Evolutionary conservation across 2,329 filamentous ascomycete species (phyloP), one percentile per base, ranked within the genome.

Genomic region (Zelopaecilomyces penicillatus): DNA sequence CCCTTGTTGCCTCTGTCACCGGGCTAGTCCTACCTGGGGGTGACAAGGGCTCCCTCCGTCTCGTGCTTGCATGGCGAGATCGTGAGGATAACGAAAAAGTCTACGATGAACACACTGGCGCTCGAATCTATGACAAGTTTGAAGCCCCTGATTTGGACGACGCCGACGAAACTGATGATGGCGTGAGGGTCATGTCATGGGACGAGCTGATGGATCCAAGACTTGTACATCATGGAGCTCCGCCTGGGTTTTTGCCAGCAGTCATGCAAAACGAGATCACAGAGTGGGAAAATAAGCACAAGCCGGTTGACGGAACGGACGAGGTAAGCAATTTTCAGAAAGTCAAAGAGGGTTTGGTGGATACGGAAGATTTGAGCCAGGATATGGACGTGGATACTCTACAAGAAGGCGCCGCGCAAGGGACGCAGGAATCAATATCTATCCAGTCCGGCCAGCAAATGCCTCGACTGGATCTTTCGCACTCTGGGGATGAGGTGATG

Each of bases 81-180:
- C 69, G 83, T 39, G 64, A 74, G 9, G 63, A 73, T 5, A 76
- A 73, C 43, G 68, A 80, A 50, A 82, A 76, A 55, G 61, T 65
- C 12, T 81, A 80, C 51, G 81, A 91, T 53, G 73, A 80, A 8
- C 65, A 75, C 34, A 82, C 84, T 0, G 88, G 87, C 0, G 71
- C 84, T 49, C 75, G 87, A 7, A 64, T 87, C 7, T 95, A 91
- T 54, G 80, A 76, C 50, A 85, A 82, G 46, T 93, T 94, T 52
- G 87, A 94, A 55, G 80, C 81, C 53, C 83, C 83, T 0, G 76
- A 77, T 8, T 67, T 78, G 6, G 74, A 80, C 5, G 77, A 79
- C 8, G 79, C 81, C 0, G 75, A 76, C 1, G 70, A 71, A 0
- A 71, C 70, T 32, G 74, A 78, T 9, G 76, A 83, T 45, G 84